Evolutionary conservation across 305 asterid species (phyloP), one percentile per base, ranked within the genome.

Genomic region (Fraxinus paxiana): DNA sequence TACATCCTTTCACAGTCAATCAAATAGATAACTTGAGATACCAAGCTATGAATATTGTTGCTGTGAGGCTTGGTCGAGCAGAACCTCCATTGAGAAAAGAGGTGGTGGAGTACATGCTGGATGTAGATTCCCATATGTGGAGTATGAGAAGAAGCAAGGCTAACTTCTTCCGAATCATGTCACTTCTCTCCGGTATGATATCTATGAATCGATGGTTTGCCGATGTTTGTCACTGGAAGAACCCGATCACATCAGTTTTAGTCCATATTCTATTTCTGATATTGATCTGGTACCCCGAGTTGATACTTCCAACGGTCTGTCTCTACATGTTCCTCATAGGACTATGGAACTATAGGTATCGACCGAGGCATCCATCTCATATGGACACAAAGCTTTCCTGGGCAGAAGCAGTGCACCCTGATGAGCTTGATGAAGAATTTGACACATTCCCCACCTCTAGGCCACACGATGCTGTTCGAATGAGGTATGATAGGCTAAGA

Each of bases 101-200:
- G 38, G 87, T 87, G 13, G 93, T 90, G 15, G 93, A 90, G 81
- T 88, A 84, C 83, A 90, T 90, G 93, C 63, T 90, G 26, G 93
- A 90, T 76, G 90, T 87, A 9, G 92, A 87, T 82, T 90, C 90
- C 31, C 92, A 88, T 78, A 84, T 88, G 88, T 90, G 92, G 92
- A 90, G 93, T 41, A 87, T 90, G 90, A 86, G 92, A 83, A 83
- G 90, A 79, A 90, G 93, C 85, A 90, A 90, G 75, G 91, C 92
- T 10, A 87, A 88, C 54, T 90, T 88, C 82, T 90, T 90, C 51
- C 83, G 93, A 38, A 83, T 90, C 76, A 88, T 87, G 91, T 85
- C 89, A 4, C 83, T 90, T 37, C 59, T 87, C n/a, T 86, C 90
- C 0, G 90, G 90, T 17, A 48, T 88, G 17, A 77, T 87, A 34